These are phyloP conservation scores for Silene latifolia DNA, from an alignment of 148 eudicot genomes.

Conservation along the genomic window DNA sequence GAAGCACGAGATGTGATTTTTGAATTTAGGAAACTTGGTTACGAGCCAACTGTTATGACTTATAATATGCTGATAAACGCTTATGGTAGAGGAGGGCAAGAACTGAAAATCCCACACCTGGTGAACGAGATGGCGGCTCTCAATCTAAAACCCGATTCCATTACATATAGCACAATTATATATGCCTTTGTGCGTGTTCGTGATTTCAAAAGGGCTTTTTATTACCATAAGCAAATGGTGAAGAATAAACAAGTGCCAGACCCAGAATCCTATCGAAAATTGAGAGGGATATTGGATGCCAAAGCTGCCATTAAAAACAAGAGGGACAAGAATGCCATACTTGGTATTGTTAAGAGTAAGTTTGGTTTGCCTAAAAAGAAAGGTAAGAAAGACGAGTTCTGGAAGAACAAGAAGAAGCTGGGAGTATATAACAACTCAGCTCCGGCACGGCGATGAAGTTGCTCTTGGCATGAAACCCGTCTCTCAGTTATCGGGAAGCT, in stretches of 20 bases:
- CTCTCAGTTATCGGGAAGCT: too few relatives aligned
- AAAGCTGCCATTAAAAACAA: too few relatives aligned
- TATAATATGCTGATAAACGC: conserved; percentile 96
- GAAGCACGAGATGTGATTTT: conserved; percentile 85
- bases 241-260: conserved; percentile 84
- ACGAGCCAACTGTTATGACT: conserved; percentile 79
- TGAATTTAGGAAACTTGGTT: conserved; percentile 77
- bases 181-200: conserved; percentile 83
- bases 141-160: conserved; percentile 72
- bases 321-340: too few relatives aligned
- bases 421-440: conserved; percentile 30
- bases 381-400: conserved; percentile 84
- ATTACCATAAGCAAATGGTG: conserved; percentile 85
- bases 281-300: conserved; percentile 68
- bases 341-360: conserved; percentile 73
- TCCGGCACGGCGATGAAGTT: conserved; percentile 16
- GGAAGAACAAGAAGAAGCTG: conserved; percentile 67
- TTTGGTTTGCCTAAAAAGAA: conserved; percentile 58
- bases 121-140: conserved; percentile 76
- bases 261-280: conserved; percentile 62
- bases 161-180: conserved; percentile 86
- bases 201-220: conserved; percentile 87
- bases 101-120: conserved; percentile 72
- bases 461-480: too few relatives aligned
- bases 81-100: conserved; percentile 85